Base-by-base conservation (phyloP, 106 monocot genomes). In the Dioscorea dumetorum region DNA sequence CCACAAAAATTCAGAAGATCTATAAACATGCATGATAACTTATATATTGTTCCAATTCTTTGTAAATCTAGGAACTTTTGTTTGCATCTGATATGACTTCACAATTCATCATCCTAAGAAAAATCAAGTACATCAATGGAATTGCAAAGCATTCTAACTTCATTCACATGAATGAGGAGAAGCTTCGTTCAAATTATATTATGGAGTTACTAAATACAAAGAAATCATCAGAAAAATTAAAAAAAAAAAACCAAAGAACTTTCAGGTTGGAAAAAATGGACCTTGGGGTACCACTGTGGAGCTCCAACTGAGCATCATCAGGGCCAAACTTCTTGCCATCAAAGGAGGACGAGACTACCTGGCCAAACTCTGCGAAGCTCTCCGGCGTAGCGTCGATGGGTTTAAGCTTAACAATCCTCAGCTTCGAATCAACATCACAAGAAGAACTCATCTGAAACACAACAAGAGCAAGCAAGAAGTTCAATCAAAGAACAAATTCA, bases 221-320 rank as follows among this genome's bases (percentile, higher is more conserved):
- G 19, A 59, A 21, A 59, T 18, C 16, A 3, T 19, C n/a, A 58
- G 58, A 58, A 20, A 58, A 20, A n/a, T 19, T 15, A 58, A 20
- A 19, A 20, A 58, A 20, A 58, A n/a, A n/a, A n/a, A n/a, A n/a
- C n/a, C n/a, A 58, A 20, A 58, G 58, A 58, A 20, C 15, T 15
- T 20, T 18, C 23, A 21, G 22, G 22, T 5, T 20, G 22, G 1
- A 19, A 14, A 1, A 19, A 19, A 2, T 22, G 20, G 9, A 83
- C 87, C 87, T 83, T 16, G 54, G 54, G 12, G 19, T 54, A 2
- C 54, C 54, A 19, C 54, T 3, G 54, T 19, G 15, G 13, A 54
- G 54, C 18, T 54, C 54, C 18, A 54, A 19, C 54, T 54, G 54
- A 19, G 54, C 54, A 19, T 54, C 54, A 19, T 54, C 18, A 14